Percentiles rank a stretch among this genome's conserved stretches.
These are phyloP conservation scores for Ailanthus altissimus DNA, from an alignment of 345 rosid genomes.

Conservation along the genomic window DNA sequence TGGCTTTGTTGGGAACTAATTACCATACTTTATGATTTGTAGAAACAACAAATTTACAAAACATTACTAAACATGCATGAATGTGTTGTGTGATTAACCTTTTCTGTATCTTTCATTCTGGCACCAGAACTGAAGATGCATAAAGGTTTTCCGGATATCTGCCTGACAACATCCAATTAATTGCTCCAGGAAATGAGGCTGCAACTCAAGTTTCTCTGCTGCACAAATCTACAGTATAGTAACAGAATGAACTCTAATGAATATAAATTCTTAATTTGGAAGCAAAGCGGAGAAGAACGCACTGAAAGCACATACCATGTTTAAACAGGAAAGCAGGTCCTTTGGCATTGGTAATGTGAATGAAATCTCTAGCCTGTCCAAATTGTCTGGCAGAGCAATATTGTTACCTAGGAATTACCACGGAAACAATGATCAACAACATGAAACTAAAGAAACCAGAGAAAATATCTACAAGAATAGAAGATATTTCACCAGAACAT, in stretches of 20 bases:
- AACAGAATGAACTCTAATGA: constrained; percentile 27
- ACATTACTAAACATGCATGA: constrained; percentile 3
- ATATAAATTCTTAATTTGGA: constrained; percentile 8
- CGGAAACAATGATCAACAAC: constrained; percentile 17
- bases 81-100: constrained; percentile 45
- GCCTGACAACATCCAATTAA: constrained; percentile 52
- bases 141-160: constrained; percentile 78
- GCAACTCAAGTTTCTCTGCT: constrained; percentile 58
- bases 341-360: constrained; percentile 54
- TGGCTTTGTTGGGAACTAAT: not conserved
- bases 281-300: constrained; percentile 20
- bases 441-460: constrained; percentile 7
- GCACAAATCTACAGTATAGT: constrained; percentile 62
- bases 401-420: constrained; percentile 54
- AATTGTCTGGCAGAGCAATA: constrained; percentile 67
- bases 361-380: constrained; percentile 61
- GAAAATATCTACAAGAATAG: constrained; percentile 2
- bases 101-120: constrained; percentile 54
- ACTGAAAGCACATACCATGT: constrained; percentile 45
- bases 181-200: constrained; percentile 55
- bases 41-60: not conserved
- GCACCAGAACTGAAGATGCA: constrained; percentile 92
- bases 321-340: constrained; percentile 60
- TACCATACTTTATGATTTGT: not conserved
- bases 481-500: constrained; percentile 19